Evolutionary conservation across 495 filamentous ascomycete genomes (phyloP).

Genomic region (Pyrenula massariospora): DNA sequence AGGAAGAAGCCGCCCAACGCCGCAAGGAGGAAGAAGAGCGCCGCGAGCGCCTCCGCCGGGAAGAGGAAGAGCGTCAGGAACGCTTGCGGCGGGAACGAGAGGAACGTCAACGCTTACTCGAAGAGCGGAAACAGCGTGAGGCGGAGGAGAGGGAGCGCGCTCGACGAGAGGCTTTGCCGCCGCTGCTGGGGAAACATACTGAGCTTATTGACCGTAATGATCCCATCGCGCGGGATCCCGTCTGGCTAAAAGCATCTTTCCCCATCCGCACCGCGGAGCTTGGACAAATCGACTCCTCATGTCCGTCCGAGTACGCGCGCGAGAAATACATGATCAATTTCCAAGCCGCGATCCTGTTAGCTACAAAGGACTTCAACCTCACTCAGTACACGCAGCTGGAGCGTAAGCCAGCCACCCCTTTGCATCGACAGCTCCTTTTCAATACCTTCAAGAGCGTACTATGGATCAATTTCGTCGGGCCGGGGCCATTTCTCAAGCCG

Average conservation of each 20-base stretch:
- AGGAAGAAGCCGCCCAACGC: slow-evolving; percentile 37
- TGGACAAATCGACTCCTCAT: slow-evolving; percentile 31
- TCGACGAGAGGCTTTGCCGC: slow-evolving; percentile 45
- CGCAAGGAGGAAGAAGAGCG: slow-evolving; percentile 39
- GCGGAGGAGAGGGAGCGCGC: slow-evolving; percentile 43
- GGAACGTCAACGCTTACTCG: slow-evolving; percentile 45
- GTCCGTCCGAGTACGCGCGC: slow-evolving; percentile 25
- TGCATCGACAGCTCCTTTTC: slow-evolving; percentile 40
- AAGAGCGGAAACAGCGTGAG: slow-evolving; percentile 34
- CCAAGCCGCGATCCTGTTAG: slow-evolving; percentile 61
- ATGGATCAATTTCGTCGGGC: slow-evolving; percentile 9
- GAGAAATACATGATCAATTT: slow-evolving; percentile 73
- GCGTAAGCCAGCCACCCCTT: slow-evolving; percentile 31
- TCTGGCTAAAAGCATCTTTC: slow-evolving; percentile 37
- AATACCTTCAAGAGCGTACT: slow-evolving; percentile 39
- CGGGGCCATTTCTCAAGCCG: neutral
- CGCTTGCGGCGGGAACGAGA: slow-evolving; percentile 23
- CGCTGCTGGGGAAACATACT: slow-evolving; percentile 33
- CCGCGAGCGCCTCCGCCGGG: slow-evolving; percentile 34
- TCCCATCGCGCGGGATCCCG: slow-evolving; percentile 26
- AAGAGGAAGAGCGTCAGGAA: slow-evolving; percentile 42
- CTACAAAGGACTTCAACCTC: slow-evolving; percentile 63
- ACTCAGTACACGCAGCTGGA: slow-evolving; percentile 66
- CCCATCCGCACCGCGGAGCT: slow-evolving; percentile 39
- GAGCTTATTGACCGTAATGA: slow-evolving; percentile 37